A percentile compares a stretch with the other conserved stretches of the same genome.
phyloP scores from a whole-genome alignment of 2,329 filamentous ascomycete species.

The Decorospora gaudefroyi region DNA sequence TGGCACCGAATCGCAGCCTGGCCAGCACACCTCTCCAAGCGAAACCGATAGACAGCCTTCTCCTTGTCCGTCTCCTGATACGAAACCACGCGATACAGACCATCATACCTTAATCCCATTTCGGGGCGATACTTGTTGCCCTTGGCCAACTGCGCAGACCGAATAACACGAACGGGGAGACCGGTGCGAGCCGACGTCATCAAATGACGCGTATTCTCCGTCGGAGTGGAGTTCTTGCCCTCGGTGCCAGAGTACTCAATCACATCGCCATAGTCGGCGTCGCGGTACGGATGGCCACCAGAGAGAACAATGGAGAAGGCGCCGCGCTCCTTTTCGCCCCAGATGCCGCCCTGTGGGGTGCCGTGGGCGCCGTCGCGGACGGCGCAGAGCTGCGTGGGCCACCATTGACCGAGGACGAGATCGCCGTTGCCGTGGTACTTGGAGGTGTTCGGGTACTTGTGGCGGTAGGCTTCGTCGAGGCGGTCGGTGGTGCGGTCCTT shows the following conservation, averaged over 20 bases:
- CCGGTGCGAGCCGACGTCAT: conserved; percentile 46
- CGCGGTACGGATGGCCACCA: conserved; percentile 51
- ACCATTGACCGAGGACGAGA: conserved; percentile 59
- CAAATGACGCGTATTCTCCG: conserved; percentile 51
- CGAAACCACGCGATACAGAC: conserved; percentile 56
- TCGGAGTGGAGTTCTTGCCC: conserved; percentile 36
- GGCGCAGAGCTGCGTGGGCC: conserved; percentile 57
- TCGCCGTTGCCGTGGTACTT: conserved; percentile 49
- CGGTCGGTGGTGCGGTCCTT: conserved; percentile 35
- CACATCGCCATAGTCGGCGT: conserved; percentile 56
- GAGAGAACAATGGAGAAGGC: conserved; percentile 62
- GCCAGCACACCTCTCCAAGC: conserved; percentile 49
- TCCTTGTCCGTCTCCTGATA: conserved; percentile 48
- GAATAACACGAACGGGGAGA: conserved; percentile 57
- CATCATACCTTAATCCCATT: conserved; percentile 61
- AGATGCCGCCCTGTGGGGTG: conserved; percentile 53
- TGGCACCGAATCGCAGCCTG: conserved; percentile 56
- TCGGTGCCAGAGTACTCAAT: conserved; percentile 60
- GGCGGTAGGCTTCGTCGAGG: conserved; percentile 30
- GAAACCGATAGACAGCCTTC: conserved; percentile 56
- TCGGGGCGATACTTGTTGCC: conserved; percentile 52
- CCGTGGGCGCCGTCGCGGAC: conserved; percentile 62
- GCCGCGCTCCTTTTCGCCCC: conserved; percentile 52
- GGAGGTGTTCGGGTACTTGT: conserved; percentile 17
- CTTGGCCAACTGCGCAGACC: conserved; percentile 49